A percentile compares a stretch with the other conserved stretches of the same genome.
Conservation (phyloP, 2,329 filamentous ascomycete species). For the Metarhizium brunneum region DNA sequence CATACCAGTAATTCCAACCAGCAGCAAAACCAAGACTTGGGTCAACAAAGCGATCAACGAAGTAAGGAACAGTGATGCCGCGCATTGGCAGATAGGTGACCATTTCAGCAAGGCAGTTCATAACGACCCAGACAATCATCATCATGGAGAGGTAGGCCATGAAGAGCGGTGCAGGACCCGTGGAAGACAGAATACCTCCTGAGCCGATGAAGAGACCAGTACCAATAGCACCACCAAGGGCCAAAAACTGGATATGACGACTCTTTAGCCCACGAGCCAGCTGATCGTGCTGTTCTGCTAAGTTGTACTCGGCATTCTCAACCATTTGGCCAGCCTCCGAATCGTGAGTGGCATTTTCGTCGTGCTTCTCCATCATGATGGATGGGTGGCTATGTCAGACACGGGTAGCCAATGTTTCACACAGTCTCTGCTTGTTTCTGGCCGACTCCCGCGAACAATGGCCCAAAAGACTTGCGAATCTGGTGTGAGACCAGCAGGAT, state of each 20-base stretch:
- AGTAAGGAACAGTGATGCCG: constrained; percentile 48
- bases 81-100: constrained; percentile 44
- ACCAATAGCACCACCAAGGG: constrained; percentile 48
- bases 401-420: background rate
- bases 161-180: constrained; percentile 58
- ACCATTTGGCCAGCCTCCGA: constrained; percentile 14
- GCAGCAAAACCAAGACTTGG: constrained; percentile 45
- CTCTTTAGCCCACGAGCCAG: constrained; percentile 49
- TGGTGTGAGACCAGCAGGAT: background rate
- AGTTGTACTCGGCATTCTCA: constrained; percentile 22
- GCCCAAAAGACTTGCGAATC: background rate
- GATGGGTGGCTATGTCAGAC: background rate
- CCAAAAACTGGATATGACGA: constrained; percentile 52
- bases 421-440: background rate
- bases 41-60: constrained; percentile 46
- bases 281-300: constrained; percentile 31
- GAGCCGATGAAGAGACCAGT: constrained; percentile 57
- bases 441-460: background rate
- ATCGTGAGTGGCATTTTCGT: constrained; percentile 6
- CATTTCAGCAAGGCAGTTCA: constrained; percentile 48
- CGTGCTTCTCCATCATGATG: constrained; percentile 12
- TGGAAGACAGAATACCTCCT: constrained; percentile 43
- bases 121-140: constrained; percentile 41
- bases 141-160: constrained; percentile 57
- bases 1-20: constrained; percentile 56